Base-by-base conservation (phyloP, 352 stramenopile genomes). In the Pythium plurisporium region DNA sequence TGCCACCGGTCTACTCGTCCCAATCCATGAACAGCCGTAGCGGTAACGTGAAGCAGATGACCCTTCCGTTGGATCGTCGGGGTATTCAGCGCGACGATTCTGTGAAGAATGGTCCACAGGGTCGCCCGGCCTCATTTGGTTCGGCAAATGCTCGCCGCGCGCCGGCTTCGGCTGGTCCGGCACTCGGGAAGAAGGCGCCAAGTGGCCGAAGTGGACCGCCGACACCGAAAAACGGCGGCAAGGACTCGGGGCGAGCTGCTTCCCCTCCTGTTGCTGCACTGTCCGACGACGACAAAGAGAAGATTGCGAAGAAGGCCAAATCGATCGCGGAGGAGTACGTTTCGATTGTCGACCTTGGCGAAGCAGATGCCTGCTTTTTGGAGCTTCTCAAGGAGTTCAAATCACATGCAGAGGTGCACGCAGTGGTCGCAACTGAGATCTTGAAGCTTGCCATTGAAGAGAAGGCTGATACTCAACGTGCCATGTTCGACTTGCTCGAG, bases 311-410 rank as follows among this genome's bases (percentile, higher is more conserved):
- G 65, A 89, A 88, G 57, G 69, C 84, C 0, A 91, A 90, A 50
- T 88, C 78, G 1, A 87, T 80, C 29, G 75, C 81, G 4, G 82
- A 91, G 29, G 84, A 94, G 55, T 94, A 85, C 48, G 80, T 88
- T 12, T 85, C 64, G 43, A 89, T 92, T 30, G 59, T 77, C 31
- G 84, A 94, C 42, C 49, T 89, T 25, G 67, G 70, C 5, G 84
- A 94, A 64, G 84, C 82, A 0, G 79, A 89, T 4, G 45, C 73
- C 4, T 94, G 84, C 41, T 57, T 86, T 40, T 58, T 59, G 30
- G 79, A 91, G 57, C 17, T 89, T 27, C 59, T 82, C 48, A 91
- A 88, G 62, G 67, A 86, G 49, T 81, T 82, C 37, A 85, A 79
- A 41, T 70, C 62, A 43, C 78, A 89, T 49, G 53, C 74, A 10